phyloP scores from a whole-genome alignment of 2,329 filamentous ascomycete species.

The Microdochium paspali region DNA sequence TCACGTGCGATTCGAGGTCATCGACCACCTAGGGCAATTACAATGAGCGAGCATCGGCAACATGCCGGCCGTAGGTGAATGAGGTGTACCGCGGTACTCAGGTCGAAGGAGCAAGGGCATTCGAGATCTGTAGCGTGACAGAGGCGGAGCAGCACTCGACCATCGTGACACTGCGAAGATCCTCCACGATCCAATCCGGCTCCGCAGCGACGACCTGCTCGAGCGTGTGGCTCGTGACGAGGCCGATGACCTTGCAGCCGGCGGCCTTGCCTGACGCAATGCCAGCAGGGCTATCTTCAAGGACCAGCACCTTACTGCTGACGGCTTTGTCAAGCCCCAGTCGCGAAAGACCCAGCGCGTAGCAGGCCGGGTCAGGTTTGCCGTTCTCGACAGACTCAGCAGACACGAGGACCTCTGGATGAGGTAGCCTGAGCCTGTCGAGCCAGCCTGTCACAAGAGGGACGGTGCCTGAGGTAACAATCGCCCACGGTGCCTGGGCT shows the following conservation, averaged over 20 bases:
- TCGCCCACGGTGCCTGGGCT: slow-evolving; percentile 66
- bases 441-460: slow-evolving; percentile 67
- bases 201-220: slow-evolving; percentile 63
- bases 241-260: slow-evolving; percentile 74
- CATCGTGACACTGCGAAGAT: slow-evolving; percentile 66
- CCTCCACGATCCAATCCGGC: slow-evolving; percentile 81
- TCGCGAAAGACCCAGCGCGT: slow-evolving; percentile 55
- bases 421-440: slow-evolving; percentile 52
- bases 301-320: slow-evolving; percentile 52
- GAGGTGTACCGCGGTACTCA: background rate
- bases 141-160: slow-evolving; percentile 44
- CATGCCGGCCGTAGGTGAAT: no score
- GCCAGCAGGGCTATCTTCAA: slow-evolving; percentile 85
- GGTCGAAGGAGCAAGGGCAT: slow-evolving; percentile 35
- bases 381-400: slow-evolving; percentile 68
- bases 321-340: slow-evolving; percentile 41
- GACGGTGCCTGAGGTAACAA: slow-evolving; percentile 67
- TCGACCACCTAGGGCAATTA: no score
- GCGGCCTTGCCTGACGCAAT: slow-evolving; percentile 77
- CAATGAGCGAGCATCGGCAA: no score
- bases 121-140: slow-evolving; percentile 57
- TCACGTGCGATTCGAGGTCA: no score
- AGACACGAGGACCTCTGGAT: slow-evolving; percentile 58
- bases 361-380: slow-evolving; percentile 71
- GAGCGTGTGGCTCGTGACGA: slow-evolving; percentile 73